These are phyloP conservation scores for Diaporthe batatas DNA, from an alignment of 2,329 filamentous ascomycete genomes.

Conservation along the genomic window DNA sequence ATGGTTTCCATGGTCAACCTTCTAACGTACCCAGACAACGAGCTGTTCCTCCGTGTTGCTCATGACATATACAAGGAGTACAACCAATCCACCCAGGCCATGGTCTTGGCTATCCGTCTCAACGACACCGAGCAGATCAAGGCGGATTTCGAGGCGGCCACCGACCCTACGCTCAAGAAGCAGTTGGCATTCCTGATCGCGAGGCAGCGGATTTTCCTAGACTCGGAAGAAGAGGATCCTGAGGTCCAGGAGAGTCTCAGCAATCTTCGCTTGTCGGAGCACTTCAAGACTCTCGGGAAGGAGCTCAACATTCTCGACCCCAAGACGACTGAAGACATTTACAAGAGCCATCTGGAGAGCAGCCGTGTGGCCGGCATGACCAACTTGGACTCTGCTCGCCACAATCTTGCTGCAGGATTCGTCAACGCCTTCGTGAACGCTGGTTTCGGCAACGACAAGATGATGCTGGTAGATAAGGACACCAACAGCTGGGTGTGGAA, in stretches of 20 bases:
- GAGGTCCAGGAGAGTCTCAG: conserved; percentile 86
- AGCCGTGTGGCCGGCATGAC: conserved; percentile 92
- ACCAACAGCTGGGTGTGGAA: conserved; percentile 99
- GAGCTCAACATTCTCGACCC: conserved; percentile 97
- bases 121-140: conserved; percentile 89
- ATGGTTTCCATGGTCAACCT: conserved; percentile 99
- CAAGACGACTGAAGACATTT: conserved; percentile 97
- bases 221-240: conserved; percentile 77
- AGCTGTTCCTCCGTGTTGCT: conserved; percentile 91
- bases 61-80: conserved; percentile 95
- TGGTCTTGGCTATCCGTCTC: conserved; percentile 92
- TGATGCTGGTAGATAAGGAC: conserved; percentile 92
- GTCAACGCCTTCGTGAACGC: conserved; percentile 98
- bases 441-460: conserved; percentile 94
- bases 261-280: conserved; percentile 88
- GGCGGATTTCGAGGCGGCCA: conserved; percentile 82
- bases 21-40: conserved; percentile 96
- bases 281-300: conserved; percentile 94
- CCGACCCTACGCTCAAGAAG: conserved; percentile 86
- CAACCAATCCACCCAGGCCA: conserved; percentile 92
- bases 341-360: conserved; percentile 98
- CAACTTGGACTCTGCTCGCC: conserved; percentile 93
- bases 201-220: conserved; percentile 88
- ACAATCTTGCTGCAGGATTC: conserved; percentile 95
- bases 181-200: conserved; percentile 95